Conservation (phyloP, 345 rosid genomes). For the Viola odorata region DNA sequence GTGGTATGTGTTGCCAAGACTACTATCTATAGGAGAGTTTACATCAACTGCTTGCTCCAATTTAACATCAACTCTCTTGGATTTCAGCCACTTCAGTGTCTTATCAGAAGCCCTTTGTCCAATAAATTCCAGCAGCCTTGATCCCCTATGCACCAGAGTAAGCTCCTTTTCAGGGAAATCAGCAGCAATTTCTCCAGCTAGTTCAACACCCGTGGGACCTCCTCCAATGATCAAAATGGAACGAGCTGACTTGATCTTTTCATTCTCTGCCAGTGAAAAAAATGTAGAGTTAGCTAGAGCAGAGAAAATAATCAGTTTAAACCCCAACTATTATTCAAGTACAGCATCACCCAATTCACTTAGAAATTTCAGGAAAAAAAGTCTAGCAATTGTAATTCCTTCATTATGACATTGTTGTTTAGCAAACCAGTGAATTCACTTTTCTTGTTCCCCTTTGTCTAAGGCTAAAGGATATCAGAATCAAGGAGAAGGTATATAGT, state of each 20-base stretch:
- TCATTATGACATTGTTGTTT: too few species aligned
- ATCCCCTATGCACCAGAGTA: conserved; percentile 70
- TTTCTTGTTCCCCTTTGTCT: too few species aligned
- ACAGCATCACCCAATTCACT: neutral
- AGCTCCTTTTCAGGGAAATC: conserved; percentile 78
- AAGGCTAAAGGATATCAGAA: too few species aligned
- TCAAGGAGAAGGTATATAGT: too few species aligned
- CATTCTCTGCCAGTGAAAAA: conserved; percentile 41
- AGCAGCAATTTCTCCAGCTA: conserved; percentile 78
- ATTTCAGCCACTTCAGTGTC: conserved; percentile 59
- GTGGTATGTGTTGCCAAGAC: conserved; percentile 26
- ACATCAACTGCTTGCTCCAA: conserved; percentile 63
- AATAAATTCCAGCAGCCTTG: conserved; percentile 72
- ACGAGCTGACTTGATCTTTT: conserved; percentile 62
- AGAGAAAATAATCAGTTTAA: neutral
- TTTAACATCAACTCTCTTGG: conserved; percentile 66
- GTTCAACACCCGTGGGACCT: conserved; percentile 92
- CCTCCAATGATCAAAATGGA: conserved; percentile 87
- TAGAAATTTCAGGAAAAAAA: too few species aligned
- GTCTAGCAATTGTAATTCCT: too few species aligned
- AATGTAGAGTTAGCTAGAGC: conserved; percentile 4
- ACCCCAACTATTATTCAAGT: neutral
- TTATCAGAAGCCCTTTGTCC: conserved; percentile 67
- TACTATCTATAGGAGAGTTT: conserved; percentile 37
- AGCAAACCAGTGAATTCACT: too few species aligned